Percentiles rank a stretch among this genome's conserved stretches.
Evolutionary conservation across 2,329 filamentous ascomycete genomes (phyloP).

Genomic region (Trichoderma guizhouense): DNA sequence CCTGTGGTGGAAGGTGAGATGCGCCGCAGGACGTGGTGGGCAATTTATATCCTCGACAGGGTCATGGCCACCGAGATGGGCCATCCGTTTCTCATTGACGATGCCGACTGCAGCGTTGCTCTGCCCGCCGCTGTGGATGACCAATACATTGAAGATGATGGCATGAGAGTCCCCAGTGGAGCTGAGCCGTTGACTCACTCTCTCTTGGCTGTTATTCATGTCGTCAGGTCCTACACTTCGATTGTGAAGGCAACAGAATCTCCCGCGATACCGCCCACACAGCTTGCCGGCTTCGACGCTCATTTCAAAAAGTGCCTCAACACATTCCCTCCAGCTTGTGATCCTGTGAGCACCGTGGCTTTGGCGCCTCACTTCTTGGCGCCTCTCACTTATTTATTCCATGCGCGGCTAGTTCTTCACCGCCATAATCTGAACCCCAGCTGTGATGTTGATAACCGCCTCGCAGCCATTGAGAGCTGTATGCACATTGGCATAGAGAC

Average conservation of each 20-base stretch:
- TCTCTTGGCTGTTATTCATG: conserved; percentile 74
- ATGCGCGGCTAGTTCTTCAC: conserved; percentile 79
- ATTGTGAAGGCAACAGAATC: conserved; percentile 68
- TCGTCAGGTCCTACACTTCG: conserved; percentile 73
- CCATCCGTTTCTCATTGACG: conserved; percentile 77
- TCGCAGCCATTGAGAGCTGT: conserved; percentile 74
- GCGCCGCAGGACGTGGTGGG: conserved; percentile 89
- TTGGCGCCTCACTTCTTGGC: conserved; percentile 72
- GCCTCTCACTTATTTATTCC: conserved; percentile 75
- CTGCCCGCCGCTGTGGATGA: conserved; percentile 81
- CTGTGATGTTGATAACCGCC: conserved; percentile 63
- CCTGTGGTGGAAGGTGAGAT: conserved; percentile 78
- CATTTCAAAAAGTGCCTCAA: conserved; percentile 74
- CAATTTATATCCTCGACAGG: conserved; percentile 84
- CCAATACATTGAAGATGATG: conserved; percentile 63
- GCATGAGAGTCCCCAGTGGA: conserved; percentile 50
- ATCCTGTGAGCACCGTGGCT: conserved; percentile 61
- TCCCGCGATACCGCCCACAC: conserved; percentile 62
- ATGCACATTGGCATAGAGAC: conserved; percentile 74
- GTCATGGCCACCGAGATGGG: conserved; percentile 76
- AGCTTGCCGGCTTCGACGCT: conserved; percentile 73
- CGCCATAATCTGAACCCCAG: conserved; percentile 80
- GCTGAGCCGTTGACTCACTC: conserved; percentile 62
- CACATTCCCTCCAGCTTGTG: conserved; percentile 72
- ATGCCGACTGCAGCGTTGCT: conserved; percentile 80